A percentile compares a stretch with the other conserved stretches of the same genome.
phyloP scores from a whole-genome alignment of 139 green algal species.

The Marvania coccoides region DNA sequence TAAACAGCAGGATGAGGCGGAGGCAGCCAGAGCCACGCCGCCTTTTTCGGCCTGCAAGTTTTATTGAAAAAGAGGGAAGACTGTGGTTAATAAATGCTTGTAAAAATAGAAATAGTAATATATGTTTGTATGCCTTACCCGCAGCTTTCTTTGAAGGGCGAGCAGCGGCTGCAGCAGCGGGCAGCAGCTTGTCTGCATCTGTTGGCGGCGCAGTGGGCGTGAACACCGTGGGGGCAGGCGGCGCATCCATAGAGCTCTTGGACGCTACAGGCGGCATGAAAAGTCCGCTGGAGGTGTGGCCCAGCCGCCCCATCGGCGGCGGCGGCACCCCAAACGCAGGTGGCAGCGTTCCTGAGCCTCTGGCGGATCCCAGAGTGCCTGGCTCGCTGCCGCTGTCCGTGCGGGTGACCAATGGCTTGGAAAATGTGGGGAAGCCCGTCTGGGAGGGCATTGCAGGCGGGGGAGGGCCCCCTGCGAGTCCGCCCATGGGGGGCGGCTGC shows the following conservation, averaged over 20 bases:
- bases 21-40: not conserved
- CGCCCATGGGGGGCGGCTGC: no score
- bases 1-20: slow-evolving; percentile 4
- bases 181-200: not conserved
- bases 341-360: no score
- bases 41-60: not conserved
- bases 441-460: not conserved
- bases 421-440: not conserved
- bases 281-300: not conserved
- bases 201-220: not conserved
- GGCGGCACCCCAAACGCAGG: not conserved
- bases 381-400: no score
- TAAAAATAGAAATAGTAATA: no score
- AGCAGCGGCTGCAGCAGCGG: no score
- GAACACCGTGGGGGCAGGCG: slow-evolving; percentile 3
- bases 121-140: no score
- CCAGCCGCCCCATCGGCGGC: no score
- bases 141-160: no score
- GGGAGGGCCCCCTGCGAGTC: not conserved
- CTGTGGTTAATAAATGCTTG: no score
- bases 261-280: not conserved
- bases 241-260: slow-evolving; percentile 1
- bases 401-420: not conserved
- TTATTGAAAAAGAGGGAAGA: no score
- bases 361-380: no score